phyloP scores from a whole-genome alignment of 75 land plant genomes.

The Sequoiadendron giganteum region DNA sequence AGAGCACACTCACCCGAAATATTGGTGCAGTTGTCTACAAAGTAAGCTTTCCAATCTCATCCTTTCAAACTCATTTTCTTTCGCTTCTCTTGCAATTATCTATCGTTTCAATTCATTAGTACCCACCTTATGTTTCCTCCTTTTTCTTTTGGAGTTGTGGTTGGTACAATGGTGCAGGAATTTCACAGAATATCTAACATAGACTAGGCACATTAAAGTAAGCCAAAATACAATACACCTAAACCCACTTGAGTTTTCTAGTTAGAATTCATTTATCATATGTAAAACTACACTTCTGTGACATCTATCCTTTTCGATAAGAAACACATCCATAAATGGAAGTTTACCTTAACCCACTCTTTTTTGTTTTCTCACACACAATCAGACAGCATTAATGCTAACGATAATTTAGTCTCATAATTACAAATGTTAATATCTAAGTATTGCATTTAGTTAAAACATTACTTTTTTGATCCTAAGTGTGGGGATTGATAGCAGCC shows the following conservation, averaged over 20 bases:
- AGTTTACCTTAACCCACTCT: neutral
- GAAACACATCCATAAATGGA: neutral
- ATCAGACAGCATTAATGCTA: neutral
- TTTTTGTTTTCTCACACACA: neutral
- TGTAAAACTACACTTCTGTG: no score
- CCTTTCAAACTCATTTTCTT: neutral
- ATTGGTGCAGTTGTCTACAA: constrained; percentile 89
- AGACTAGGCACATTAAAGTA: neutral
- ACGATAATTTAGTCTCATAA: no score
- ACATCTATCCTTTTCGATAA: no score
- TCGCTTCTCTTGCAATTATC: neutral
- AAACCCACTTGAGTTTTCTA: neutral
- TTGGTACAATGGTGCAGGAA: neutral
- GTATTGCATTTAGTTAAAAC: no score
- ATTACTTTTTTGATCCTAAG: no score
- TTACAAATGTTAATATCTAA: neutral
- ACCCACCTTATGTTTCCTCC: neutral
- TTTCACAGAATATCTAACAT: neutral
- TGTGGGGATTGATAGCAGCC: no score
- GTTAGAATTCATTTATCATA: neutral
- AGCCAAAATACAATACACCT: neutral
- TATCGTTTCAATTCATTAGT: neutral
- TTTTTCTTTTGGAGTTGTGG: neutral
- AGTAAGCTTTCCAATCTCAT: constrained; percentile 30
- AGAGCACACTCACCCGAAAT: constrained; percentile 80